These are phyloP conservation scores for Phytopythium chamaehyphon DNA, from an alignment of 352 stramenopile species.

Conservation along the genomic window DNA sequence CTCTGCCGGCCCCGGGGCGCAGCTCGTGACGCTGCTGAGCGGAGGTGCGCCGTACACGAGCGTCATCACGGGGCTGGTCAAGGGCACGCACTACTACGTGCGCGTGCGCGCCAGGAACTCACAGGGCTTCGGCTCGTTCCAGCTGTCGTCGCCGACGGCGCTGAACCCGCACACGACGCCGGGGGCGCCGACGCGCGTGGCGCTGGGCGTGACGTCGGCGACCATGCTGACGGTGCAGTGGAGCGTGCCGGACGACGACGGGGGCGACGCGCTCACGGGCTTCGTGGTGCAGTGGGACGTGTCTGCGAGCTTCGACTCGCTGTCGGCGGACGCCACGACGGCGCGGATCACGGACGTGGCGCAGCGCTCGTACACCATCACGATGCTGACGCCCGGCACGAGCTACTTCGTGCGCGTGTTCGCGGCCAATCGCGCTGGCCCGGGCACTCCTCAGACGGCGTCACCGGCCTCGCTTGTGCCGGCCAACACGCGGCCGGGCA, in stretches of 20 bases:
- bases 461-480: conserved; percentile 46
- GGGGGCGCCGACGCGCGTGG: conserved; percentile 81
- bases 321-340: conserved; percentile 57
- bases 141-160: conserved; percentile 84
- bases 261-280: conserved; percentile 83
- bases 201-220: conserved; percentile 63
- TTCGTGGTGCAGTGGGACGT: conserved; percentile 94
- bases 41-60: conserved; percentile 52
- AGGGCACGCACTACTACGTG: conserved; percentile 72
- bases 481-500: conserved; percentile 54
- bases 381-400: conserved; percentile 70
- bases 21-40: conserved; percentile 45
- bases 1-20: conserved; percentile 16
- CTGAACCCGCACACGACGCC: conserved; percentile 91
- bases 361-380: conserved; percentile 76
- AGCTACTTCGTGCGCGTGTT: conserved; percentile 90
- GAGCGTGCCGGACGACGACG: conserved; percentile 77
- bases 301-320: conserved; percentile 81
- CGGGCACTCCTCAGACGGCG: conserved; percentile 53
- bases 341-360: conserved; percentile 51
- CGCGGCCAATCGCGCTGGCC: conserved; percentile 58
- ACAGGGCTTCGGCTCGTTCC: conserved; percentile 69
- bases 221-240: conserved; percentile 92
- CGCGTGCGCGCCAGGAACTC: conserved; percentile 67
- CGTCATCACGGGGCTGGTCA: conserved; percentile 53